Base-by-base conservation (phyloP, 345 rosid genomes). In the Salix arbutifolia region DNA sequence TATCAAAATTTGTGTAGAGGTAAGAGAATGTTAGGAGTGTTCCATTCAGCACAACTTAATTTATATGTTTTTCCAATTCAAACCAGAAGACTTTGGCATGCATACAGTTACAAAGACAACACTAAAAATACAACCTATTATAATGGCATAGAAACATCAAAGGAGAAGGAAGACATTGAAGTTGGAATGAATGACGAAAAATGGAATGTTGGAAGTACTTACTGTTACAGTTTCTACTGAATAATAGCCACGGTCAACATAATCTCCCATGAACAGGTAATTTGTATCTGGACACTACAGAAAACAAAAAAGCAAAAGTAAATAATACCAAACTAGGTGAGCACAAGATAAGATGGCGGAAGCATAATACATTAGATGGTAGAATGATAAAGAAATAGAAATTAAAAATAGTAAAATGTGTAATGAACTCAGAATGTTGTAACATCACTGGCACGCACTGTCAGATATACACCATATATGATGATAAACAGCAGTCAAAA, bases 201-300 rank as follows among this genome's bases (percentile, higher is more conserved):
- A 72, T 7, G 23, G n/a, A 26, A 46, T 21, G 21, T 40, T 46
- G 8, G 26, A 21, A 69, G 37, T 58, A 80, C 91, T 60, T 86
- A 94, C 99, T 74, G 99, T 88, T 46, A 95, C 97, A 77, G 99
- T 95, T 85, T 95, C 99, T 67, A 95, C 96, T 53, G 99, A 95
- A 80, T 95, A 95, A 84, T 95, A 95, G 40, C 97, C 97, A 80
- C 97, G 97, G 72, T 95, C 97, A 61, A 95, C 99, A 77, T 95
- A 93, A 79, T 95, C 98, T 83, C 99, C 97, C 98, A 94, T 94
- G 80, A 94, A 94, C 79, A 94, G 83, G 85, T 94, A 94, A 85
- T 91, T 94, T 77, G 97, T 92, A 80, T 94, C 98, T 60, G 98
- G 98, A 79, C 97, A 94, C 98, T 94, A 83, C 33, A 38, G 72